These are phyloP conservation scores for Scleromitrula shiraiana DNA, from an alignment of 2,329 filamentous ascomycete genomes.

Conservation along the genomic window DNA sequence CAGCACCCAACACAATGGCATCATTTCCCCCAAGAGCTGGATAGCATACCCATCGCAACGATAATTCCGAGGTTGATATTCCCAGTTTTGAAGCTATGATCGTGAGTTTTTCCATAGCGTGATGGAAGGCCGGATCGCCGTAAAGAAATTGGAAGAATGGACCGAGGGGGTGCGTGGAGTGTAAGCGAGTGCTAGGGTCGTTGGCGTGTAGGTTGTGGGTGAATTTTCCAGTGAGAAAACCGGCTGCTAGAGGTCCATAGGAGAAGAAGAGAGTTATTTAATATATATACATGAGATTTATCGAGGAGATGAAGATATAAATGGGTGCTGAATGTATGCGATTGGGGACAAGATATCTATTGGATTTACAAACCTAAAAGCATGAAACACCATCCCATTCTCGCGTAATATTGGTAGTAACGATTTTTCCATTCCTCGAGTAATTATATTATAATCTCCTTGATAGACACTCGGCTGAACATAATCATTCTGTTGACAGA, in stretches of 20 bases:
- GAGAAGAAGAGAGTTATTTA: background rate
- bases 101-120: background rate
- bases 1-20: background rate
- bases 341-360: background rate
- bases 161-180: background rate
- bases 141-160: background rate
- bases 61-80: background rate
- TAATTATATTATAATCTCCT: constrained; percentile 22
- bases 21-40: background rate
- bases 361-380: background rate
- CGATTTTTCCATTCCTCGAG: constrained; percentile 2
- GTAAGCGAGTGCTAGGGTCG: no score
- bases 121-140: background rate
- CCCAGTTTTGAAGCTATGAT: background rate
- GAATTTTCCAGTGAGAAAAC: background rate
- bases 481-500: constrained; percentile 3
- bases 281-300: no score
- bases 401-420: background rate
- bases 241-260: background rate
- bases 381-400: background rate
- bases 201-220: background rate
- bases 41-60: background rate
- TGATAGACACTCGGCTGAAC: constrained; percentile 28
- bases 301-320: no score
- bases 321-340: no score